Percentiles rank a stretch among this genome's conserved stretches.
Conservation (phyloP, 164 flowering plant species). For the Tetracentron sinense region DNA sequence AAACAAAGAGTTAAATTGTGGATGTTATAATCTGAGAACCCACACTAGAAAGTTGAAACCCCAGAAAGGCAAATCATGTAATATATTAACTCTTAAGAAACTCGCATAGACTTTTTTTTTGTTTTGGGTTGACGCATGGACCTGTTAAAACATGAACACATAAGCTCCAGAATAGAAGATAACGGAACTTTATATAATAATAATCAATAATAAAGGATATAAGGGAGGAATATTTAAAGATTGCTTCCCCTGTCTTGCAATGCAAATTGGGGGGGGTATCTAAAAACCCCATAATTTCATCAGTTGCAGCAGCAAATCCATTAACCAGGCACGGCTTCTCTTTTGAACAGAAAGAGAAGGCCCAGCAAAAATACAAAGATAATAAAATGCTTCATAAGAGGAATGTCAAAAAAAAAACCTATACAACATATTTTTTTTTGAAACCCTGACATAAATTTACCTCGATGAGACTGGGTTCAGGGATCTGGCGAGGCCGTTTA, state of each 20-base stretch:
- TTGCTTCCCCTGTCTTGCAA: too few relatives aligned
- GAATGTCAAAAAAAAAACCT: background rate
- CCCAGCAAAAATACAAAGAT: background rate
- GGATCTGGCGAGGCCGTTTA: constrained; percentile 31
- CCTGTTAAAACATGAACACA: too few relatives aligned
- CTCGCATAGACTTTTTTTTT: too few relatives aligned
- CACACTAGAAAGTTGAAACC: too few relatives aligned
- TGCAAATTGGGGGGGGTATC: background rate
- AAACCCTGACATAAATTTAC: constrained; percentile 4
- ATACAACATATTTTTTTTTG: background rate
- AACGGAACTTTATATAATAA: too few relatives aligned
- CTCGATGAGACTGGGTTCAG: constrained; percentile 37
- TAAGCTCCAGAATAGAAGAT: too few relatives aligned
- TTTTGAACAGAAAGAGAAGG: background rate
- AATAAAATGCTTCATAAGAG: background rate
- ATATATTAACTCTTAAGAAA: too few relatives aligned
- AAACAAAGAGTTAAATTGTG: too few relatives aligned
- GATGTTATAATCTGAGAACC: too few relatives aligned
- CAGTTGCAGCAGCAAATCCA: background rate
- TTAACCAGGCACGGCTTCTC: background rate
- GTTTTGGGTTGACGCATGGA: too few relatives aligned
- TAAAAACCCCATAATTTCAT: background rate
- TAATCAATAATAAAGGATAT: too few relatives aligned
- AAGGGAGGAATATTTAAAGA: background rate
- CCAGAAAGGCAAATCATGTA: too few relatives aligned